phyloP scores from a whole-genome alignment of 176 grass and related monocot species.

The Carex cristatella region DNA sequence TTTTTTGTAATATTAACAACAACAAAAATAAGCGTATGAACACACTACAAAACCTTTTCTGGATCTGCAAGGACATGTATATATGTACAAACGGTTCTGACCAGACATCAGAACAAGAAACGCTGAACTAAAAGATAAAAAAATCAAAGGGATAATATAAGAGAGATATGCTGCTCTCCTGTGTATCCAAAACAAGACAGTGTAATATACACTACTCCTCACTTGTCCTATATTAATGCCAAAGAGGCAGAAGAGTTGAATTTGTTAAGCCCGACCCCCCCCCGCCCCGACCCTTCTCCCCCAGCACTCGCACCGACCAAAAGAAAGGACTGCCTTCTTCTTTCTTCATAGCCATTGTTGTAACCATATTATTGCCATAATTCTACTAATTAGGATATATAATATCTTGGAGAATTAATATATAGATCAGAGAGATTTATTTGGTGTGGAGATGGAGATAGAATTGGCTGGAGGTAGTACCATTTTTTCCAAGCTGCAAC shows the following conservation, averaged over 20 bases:
- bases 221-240: slow-evolving; percentile 1
- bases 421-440: neutral
- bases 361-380: neutral
- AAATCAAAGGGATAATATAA: neutral
- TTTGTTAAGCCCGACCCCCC: neutral
- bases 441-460: neutral
- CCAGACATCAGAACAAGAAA: neutral
- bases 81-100: too few relatives aligned
- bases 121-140: neutral
- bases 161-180: neutral
- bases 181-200: neutral
- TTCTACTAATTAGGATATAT: neutral
- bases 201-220: slow-evolving; percentile 10
- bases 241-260: neutral
- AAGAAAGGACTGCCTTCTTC: neutral
- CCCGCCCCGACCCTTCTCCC: neutral
- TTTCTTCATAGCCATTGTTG: neutral
- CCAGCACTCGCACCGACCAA: neutral
- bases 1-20: neutral
- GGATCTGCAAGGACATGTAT: neutral
- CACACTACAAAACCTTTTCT: neutral
- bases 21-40: neutral
- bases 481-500: neutral
- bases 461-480: neutral
- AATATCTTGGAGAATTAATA: neutral